A percentile compares a stretch with the other conserved stretches of the same genome.
Evolutionary conservation across 768 basidiomycete genomes (phyloP).

Genomic region (Tremella fuciformis): DNA sequence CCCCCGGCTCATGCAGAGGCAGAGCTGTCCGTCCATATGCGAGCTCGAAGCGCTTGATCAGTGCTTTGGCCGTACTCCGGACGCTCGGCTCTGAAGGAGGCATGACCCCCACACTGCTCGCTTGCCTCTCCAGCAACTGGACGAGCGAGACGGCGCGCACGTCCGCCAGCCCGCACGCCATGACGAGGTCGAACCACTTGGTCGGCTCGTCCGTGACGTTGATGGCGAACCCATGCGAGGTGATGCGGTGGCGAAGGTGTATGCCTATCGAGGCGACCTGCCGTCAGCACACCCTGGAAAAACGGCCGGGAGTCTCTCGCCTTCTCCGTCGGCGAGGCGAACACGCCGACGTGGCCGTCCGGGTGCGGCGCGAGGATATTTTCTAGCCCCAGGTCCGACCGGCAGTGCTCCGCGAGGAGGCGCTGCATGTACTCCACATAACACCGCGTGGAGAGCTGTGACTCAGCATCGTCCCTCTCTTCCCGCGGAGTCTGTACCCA

Average conservation of each 20-base stretch:
- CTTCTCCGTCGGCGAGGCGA: constrained; percentile 74
- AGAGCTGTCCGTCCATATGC: constrained; percentile 34
- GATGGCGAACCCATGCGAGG: constrained; percentile 90
- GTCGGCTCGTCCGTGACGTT: constrained; percentile 81
- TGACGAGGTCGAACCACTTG: constrained; percentile 78
- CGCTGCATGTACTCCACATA: constrained; percentile 83
- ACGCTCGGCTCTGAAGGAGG: constrained; percentile 18
- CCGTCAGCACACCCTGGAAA: background rate
- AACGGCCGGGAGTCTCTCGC: constrained; percentile 23
- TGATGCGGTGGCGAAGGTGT: constrained; percentile 88
- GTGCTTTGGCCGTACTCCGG: constrained; percentile 21
- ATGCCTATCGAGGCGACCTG: constrained; percentile 89
- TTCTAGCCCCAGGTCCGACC: constrained; percentile 58
- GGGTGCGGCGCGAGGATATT: constrained; percentile 57
- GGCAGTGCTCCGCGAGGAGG: constrained; percentile 64
- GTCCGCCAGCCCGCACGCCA: constrained; percentile 85
- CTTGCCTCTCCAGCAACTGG: constrained; percentile 19
- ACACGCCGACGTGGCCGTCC: constrained; percentile 81
- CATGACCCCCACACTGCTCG: background rate
- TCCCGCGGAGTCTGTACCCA: constrained; percentile 56
- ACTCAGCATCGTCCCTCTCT: too few relatives aligned
- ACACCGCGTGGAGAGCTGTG: constrained; percentile 46
- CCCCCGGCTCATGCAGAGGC: constrained; percentile 9
- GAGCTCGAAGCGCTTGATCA: constrained; percentile 36
- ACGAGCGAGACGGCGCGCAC: constrained; percentile 67